Conservation (phyloP, 2,329 filamentous ascomycete genomes). For the Nakataea oryzae region DNA sequence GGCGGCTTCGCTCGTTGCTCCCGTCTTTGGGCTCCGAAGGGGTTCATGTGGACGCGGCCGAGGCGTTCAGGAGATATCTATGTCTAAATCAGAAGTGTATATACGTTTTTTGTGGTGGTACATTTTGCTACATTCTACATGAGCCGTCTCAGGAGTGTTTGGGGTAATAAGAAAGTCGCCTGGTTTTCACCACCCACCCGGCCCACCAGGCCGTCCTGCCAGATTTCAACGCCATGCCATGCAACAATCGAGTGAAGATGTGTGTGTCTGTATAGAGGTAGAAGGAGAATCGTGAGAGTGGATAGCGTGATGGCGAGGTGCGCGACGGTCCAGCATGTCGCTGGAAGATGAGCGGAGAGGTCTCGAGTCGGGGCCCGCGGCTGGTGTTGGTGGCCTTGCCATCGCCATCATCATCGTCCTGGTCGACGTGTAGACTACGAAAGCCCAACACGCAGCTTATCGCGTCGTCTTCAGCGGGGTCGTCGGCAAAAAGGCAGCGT, state of each 20-base stretch:
- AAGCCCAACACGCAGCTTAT: background rate
- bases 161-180: background rate
- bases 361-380: background rate
- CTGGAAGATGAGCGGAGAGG: background rate
- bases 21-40: too few relatives aligned
- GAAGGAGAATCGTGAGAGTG: background rate
- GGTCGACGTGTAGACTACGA: background rate
- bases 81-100: too few relatives aligned
- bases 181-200: background rate
- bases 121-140: background rate
- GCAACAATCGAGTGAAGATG: constrained; percentile 44
- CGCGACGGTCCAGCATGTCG: background rate
- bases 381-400: background rate
- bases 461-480: background rate
- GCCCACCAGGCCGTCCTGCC: constrained; percentile 2
- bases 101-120: background rate
- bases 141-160: background rate
- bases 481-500: too few relatives aligned
- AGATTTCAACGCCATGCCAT: constrained; percentile 37
- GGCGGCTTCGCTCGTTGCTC: too few relatives aligned
- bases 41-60: too few relatives aligned
- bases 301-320: background rate
- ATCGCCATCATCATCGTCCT: background rate
- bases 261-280: constrained; percentile 17
- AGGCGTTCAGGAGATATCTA: background rate